A percentile compares a stretch with the other conserved stretches of the same genome.
Evolutionary conservation across 352 stramenopile genomes (phyloP).

Genomic region (Pythium angustatum): DNA sequence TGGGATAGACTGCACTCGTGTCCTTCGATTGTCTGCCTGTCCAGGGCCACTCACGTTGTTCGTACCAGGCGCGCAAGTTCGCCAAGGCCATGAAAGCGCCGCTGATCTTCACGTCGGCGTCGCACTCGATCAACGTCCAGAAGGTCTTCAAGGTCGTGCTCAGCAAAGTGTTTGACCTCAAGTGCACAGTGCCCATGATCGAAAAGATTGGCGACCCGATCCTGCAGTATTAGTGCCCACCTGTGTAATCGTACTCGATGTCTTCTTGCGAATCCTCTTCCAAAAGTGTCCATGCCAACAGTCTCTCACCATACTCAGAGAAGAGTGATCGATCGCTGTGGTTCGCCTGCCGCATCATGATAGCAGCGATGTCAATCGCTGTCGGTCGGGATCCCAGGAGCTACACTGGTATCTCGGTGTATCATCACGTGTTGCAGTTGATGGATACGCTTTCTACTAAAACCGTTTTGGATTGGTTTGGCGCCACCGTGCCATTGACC

Average conservation of each 20-base stretch:
- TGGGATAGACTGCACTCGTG: neutral
- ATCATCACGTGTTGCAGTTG: no score
- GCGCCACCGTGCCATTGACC: conserved; percentile 5
- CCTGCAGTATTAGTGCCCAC: conserved; percentile 66
- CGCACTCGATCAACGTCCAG: conserved; percentile 95
- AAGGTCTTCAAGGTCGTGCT: conserved; percentile 96
- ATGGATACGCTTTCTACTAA: conserved; percentile 14
- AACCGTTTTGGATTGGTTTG: conserved; percentile 22
- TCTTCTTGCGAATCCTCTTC: no score
- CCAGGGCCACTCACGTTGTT: no score
- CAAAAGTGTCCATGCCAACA: no score
- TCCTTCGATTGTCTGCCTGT: neutral
- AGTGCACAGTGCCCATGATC: conserved; percentile 93
- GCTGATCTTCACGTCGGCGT: conserved; percentile 93
- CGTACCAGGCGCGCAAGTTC: conserved; percentile 88
- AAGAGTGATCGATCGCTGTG: no score
- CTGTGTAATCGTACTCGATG: neutral
- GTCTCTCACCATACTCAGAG: no score
- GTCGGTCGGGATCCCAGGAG: no score
- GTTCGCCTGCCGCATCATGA: no score
- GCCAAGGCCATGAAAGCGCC: conserved; percentile 95
- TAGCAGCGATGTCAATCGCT: no score
- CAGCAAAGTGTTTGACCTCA: conserved; percentile 94
- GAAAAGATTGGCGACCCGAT: conserved; percentile 91
- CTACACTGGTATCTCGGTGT: no score